Conservation (phyloP, 2,329 filamentous ascomycete species). For the Aaosphaeria arxii region DNA sequence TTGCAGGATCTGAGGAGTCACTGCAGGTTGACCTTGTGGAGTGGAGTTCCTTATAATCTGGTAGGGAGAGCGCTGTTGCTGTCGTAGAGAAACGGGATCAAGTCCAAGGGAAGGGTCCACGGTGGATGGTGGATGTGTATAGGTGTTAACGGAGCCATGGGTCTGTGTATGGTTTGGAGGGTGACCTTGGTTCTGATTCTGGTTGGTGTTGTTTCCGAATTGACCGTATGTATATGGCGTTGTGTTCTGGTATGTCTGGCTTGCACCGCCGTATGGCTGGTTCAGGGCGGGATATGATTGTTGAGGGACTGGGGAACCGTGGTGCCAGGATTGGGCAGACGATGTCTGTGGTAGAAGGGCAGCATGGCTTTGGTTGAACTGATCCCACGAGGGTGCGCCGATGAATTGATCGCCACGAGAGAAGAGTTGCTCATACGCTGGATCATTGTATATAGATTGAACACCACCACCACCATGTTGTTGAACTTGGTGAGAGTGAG, state of each 20-base stretch:
- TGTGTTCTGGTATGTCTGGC: conserved; percentile 21
- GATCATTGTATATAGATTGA: conserved; percentile 24
- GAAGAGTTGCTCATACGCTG: conserved; percentile 27
- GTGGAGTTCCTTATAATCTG: conserved; percentile 19
- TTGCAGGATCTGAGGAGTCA: conserved; percentile 31
- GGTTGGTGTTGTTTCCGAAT: conserved; percentile 20
- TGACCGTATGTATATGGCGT: conserved; percentile 32
- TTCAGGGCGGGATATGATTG: conserved; percentile 21
- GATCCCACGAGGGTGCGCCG: conserved; percentile 27
- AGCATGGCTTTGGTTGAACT: conserved; percentile 20
- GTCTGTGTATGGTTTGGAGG: neutral
- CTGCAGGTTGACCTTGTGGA: conserved; percentile 20
- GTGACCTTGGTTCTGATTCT: conserved; percentile 13
- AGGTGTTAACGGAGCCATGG: too few relatives aligned
- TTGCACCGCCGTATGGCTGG: conserved; percentile 21
- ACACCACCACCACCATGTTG: too few relatives aligned
- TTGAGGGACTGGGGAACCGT: conserved; percentile 18
- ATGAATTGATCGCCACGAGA: conserved; percentile 23
- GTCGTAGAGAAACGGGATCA: conserved; percentile 19
- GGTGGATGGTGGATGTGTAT: neutral
- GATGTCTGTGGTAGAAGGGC: conserved; percentile 14
- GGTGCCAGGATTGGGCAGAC: conserved; percentile 23
- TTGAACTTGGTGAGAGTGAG: conserved; percentile 8
- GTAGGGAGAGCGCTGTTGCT: conserved; percentile 32
- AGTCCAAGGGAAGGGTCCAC: neutral